Conservation (phyloP, 2,329 filamentous ascomycete genomes). For the Colletotrichum sp. region DNA sequence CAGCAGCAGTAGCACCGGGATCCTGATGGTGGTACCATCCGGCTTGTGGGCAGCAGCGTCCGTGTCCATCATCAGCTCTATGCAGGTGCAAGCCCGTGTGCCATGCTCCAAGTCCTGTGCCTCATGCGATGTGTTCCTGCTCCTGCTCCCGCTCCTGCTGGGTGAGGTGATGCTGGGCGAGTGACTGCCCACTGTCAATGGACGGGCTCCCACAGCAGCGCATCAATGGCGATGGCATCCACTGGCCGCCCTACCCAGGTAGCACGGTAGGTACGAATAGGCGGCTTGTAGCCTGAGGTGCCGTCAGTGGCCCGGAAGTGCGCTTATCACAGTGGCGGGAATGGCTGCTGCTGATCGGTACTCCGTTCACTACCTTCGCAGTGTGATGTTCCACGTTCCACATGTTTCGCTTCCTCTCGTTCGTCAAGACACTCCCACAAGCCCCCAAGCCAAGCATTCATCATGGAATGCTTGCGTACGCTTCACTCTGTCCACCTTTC, state of each 20-base stretch:
- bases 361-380: not conserved
- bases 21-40: not conserved
- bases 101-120: not conserved
- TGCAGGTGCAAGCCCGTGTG: not conserved
- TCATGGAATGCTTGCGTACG: slow-evolving; percentile 16
- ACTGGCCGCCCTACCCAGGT: not conserved
- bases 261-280: not conserved
- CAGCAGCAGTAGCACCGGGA: not conserved
- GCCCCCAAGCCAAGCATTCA: slow-evolving; percentile 6
- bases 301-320: not conserved
- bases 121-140: not conserved
- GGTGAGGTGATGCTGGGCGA: not conserved
- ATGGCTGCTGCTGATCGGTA: slow-evolving; percentile 1
- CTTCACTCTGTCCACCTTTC: not conserved
- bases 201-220: not conserved
- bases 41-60: not conserved
- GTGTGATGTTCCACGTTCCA: not conserved
- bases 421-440: not conserved
- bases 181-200: not conserved
- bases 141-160: not conserved
- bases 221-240: not conserved
- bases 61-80: not conserved
- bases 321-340: not conserved
- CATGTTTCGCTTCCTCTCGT: not conserved
- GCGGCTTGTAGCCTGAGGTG: not conserved